Evolutionary conservation across 306 rosid genomes (phyloP), one percentile per base, ranked within the genome.

Genomic region (Boehmeria nivea): DNA sequence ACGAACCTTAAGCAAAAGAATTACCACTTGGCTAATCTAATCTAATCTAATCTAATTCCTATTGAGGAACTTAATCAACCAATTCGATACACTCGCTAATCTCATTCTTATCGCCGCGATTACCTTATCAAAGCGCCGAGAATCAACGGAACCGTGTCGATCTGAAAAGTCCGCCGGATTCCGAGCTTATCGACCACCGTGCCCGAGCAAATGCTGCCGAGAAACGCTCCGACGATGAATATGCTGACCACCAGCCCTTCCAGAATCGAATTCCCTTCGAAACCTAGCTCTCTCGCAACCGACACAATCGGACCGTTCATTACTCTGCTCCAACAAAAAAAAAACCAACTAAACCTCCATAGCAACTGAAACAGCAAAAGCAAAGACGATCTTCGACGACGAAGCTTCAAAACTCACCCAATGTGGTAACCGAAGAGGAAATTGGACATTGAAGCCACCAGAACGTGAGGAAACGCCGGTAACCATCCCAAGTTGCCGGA

Each of bases 161-260:
- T 61, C 60, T 89, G 95, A 77, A 85, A 79, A 2, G 93, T 85
- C 55, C 81, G 84, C 21, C 89, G 73, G 63, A 83, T 84, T n/a
- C 95, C 97, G 61, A 89, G 83, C 73, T 74, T 85, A 50, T 89
- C 97, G 28, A 86, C 83, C 61, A 89, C 75, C 15, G 82, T 75
- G 46, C 93, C 95, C 6, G 76, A 61, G 51, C 85, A 61, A 60
- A 85, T 15, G 76, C 97, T 89, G 66, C 97, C 97, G 59, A 85
- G 52, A 75, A 89, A 89, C 48, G 95, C 95, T 31, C 95, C 97
- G 51, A 70, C 93, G 59, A 85, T 85, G 74, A 85, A 85, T 31
- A 89, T 89, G 66, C 97, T 89, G 58, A 83, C 95, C 42, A 85
- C 95, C 46, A 89, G 87, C 28, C 97, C 95, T 78, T 89, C 93